A percentile compares a stretch with the other conserved stretches of the same genome.
Conservation (phyloP, 768 basidiomycete genomes). For the Boletus coccyginus region DNA sequence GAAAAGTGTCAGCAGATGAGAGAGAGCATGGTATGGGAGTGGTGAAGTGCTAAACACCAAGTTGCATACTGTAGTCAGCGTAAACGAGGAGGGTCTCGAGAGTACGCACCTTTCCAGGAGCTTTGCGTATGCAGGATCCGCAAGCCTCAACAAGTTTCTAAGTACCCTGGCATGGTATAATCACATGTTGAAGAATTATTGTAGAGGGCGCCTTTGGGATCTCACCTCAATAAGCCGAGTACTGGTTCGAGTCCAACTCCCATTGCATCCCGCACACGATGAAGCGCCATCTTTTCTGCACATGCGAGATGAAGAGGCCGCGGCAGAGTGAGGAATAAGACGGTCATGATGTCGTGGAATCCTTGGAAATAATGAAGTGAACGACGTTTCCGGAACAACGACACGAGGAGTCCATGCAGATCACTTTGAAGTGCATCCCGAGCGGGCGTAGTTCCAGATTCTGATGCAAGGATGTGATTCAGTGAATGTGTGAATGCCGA, state of each 20-base stretch:
- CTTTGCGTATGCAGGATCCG: constrained; percentile 67
- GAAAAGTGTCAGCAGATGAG: constrained; percentile 88
- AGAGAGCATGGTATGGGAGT: constrained; percentile 85
- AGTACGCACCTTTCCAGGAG: constrained; percentile 60
- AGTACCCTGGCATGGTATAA: constrained; percentile 51
- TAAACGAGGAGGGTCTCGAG: not conserved
- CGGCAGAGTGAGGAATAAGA: constrained; percentile 74
- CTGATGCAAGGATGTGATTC: constrained; percentile 15
- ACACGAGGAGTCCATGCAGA: constrained; percentile 70
- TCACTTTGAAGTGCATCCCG: constrained; percentile 59
- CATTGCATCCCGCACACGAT: constrained; percentile 80
- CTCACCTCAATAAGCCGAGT: constrained; percentile 71
- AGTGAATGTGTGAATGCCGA: constrained; percentile 9
- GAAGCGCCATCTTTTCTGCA: constrained; percentile 38
- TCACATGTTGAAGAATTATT: not conserved
- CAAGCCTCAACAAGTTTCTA: constrained; percentile 66
- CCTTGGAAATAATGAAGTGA: constrained; percentile 86
- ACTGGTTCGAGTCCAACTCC: constrained; percentile 80
- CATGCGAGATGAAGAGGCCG: constrained; percentile 52
- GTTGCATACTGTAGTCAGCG: not conserved
- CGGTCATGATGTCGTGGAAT: constrained; percentile 90
- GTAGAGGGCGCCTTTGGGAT: not conserved
- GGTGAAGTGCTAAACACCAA: constrained; percentile 55
- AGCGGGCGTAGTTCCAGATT: constrained; percentile 9
- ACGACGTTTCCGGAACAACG: constrained; percentile 69